Percentiles rank a stretch among this genome's conserved stretches.
Evolutionary conservation across 2,329 filamentous ascomycete species (phyloP).

Genomic region (Xylaria sp.): DNA sequence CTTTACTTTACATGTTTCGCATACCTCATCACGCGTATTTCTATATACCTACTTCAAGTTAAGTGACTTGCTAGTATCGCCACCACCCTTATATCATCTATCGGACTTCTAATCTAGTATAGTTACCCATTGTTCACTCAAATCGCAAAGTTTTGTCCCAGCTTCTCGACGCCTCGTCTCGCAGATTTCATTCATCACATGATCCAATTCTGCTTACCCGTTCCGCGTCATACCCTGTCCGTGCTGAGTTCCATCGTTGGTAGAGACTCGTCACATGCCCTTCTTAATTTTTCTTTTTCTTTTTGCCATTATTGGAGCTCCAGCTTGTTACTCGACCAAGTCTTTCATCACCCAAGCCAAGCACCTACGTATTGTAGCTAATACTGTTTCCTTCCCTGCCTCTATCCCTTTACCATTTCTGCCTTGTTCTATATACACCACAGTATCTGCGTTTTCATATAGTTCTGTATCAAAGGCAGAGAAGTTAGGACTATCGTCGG

Average conservation of each 20-base stretch:
- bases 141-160: neutral
- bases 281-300: neutral
- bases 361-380: too few relatives aligned
- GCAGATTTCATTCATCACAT: slow-evolving; percentile 1
- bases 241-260: neutral
- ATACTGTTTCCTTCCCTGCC: neutral
- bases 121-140: neutral
- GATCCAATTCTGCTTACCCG: too few relatives aligned
- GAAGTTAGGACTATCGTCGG: neutral
- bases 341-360: neutral
- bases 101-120: neutral
- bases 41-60: too few relatives aligned
- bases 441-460: neutral
- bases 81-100: too few relatives aligned
- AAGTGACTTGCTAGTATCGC: too few relatives aligned
- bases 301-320: neutral
- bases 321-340: neutral
- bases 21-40: neutral
- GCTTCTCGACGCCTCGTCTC: neutral
- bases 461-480: neutral
- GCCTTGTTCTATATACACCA: neutral
- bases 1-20: neutral
- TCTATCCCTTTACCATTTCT: neutral
- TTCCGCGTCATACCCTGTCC: neutral
- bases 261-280: neutral